A percentile compares a stretch with the other conserved stretches of the same genome.
These are phyloP conservation scores for Claviceps sp. DNA, from an alignment of 2,329 filamentous ascomycete genomes.

Conservation along the genomic window DNA sequence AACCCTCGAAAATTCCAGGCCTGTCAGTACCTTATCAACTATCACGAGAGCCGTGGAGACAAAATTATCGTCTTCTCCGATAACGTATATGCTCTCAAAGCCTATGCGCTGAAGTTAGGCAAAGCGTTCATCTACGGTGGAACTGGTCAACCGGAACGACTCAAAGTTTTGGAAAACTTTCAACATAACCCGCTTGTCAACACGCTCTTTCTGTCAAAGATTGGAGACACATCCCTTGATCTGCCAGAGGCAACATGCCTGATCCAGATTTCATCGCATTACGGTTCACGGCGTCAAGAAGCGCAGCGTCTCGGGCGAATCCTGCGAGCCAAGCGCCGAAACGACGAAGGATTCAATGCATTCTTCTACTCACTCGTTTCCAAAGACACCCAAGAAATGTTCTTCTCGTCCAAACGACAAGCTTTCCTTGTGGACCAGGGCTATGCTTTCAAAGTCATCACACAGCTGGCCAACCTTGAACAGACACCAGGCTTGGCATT, in stretches of 20 bases:
- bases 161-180: slow-evolving; percentile 84
- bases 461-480: slow-evolving; percentile 82
- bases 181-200: slow-evolving; percentile 83
- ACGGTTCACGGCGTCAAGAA: slow-evolving; percentile 91
- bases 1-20: slow-evolving; percentile 96
- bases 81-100: slow-evolving; percentile 83
- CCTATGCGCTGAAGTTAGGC: slow-evolving; percentile 69
- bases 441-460: slow-evolving; percentile 98
- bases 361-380: slow-evolving; percentile 98
- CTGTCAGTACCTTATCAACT: slow-evolving; percentile 95
- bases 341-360: slow-evolving; percentile 96
- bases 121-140: slow-evolving; percentile 89
- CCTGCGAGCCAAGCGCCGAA: slow-evolving; percentile 83
- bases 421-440: slow-evolving; percentile 96
- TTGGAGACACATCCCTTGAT: slow-evolving; percentile 96
- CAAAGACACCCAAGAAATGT: slow-evolving; percentile 97
- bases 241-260: slow-evolving; percentile 91
- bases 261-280: slow-evolving; percentile 95
- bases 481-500: slow-evolving; percentile 71
- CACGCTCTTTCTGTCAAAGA: slow-evolving; percentile 92
- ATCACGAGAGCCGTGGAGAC: slow-evolving; percentile 86
- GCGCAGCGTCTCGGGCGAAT: slow-evolving; percentile 89
- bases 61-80: slow-evolving; percentile 98
- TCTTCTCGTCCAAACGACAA: slow-evolving; percentile 89
- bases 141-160: slow-evolving; percentile 73